phyloP scores from a whole-genome alignment of 2,329 filamentous ascomycete genomes.

The Fusarium keratoplasticum region DNA sequence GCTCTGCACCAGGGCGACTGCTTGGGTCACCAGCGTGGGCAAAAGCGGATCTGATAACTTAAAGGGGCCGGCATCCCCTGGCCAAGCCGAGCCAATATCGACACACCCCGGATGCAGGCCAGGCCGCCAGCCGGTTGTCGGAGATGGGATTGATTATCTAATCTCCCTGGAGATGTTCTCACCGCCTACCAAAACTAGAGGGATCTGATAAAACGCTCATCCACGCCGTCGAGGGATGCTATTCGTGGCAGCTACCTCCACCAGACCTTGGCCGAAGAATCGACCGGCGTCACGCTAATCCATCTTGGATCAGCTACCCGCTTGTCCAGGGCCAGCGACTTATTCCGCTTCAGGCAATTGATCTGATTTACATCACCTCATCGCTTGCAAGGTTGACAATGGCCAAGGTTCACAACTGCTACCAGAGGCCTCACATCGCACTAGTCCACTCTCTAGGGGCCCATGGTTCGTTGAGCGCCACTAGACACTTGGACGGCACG shows the following conservation, averaged over 20 bases:
- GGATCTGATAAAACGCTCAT: conserved; percentile 39
- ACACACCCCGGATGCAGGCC: conserved; percentile 14
- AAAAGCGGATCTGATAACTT: conserved; percentile 45
- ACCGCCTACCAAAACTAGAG: conserved; percentile 15
- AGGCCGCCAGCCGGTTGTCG: conserved; percentile 31
- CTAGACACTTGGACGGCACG: neutral
- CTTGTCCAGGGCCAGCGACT: neutral
- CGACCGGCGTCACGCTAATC: neutral
- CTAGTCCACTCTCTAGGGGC: neutral
- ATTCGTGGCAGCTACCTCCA: neutral
- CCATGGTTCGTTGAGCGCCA: neutral
- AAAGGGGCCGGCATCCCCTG: conserved; percentile 16
- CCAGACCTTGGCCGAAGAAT: neutral
- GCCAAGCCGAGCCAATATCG: neutral
- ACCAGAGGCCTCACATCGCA: neutral
- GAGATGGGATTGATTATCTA: conserved; percentile 6
- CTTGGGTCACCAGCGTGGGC: conserved; percentile 22
- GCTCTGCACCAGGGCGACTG: neutral
- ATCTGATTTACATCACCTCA: conserved; percentile 3
- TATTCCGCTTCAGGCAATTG: neutral
- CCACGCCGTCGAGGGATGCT: neutral
- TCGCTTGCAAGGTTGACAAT: neutral
- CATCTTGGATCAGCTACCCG: neutral
- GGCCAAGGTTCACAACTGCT: neutral
- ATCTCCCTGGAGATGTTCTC: neutral